Evolutionary conservation across 2,329 filamentous ascomycete species (phyloP).

Genomic region (Trichophyton verrucosum): DNA sequence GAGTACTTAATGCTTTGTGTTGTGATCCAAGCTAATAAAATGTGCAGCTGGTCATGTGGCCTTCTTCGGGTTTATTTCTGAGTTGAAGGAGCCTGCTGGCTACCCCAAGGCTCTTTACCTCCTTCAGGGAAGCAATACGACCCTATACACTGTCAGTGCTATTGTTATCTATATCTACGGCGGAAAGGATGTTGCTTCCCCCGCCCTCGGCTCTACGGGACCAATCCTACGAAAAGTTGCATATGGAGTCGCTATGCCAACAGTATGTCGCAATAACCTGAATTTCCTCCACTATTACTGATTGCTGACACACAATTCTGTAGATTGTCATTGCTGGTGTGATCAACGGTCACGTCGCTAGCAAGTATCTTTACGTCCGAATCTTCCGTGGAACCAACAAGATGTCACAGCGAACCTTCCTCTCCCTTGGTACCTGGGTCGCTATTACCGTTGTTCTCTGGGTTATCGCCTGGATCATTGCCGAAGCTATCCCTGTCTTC

Average conservation of each 20-base stretch:
- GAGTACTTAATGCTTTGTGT: neutral
- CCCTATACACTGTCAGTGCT: conserved; percentile 53
- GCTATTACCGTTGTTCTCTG: conserved; percentile 45
- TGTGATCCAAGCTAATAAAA: neutral
- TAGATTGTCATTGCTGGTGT: conserved; percentile 57
- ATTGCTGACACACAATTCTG: neutral
- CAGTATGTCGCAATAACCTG: conserved; percentile 24
- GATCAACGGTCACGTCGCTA: conserved; percentile 55
- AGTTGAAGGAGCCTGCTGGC: conserved; percentile 49
- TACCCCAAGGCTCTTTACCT: conserved; percentile 52
- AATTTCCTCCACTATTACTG: neutral
- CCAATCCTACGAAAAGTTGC: conserved; percentile 48
- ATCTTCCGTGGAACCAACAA: conserved; percentile 49
- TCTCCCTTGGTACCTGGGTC: conserved; percentile 47
- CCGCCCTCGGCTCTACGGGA: conserved; percentile 53
- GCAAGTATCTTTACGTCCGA: conserved; percentile 54
- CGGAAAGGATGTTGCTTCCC: conserved; percentile 49
- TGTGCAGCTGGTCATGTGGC: conserved; percentile 46
- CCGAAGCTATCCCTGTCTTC: conserved; percentile 58
- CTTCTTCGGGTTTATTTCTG: conserved; percentile 55
- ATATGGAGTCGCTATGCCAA: conserved; percentile 56
- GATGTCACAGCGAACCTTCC: conserved; percentile 39
- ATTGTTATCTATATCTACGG: conserved; percentile 57
- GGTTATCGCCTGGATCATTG: conserved; percentile 54
- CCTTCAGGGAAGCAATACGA: conserved; percentile 47